Conservation (phyloP, 495 filamentous ascomycete species). For the Hypomontagnella submonticulosa region DNA sequence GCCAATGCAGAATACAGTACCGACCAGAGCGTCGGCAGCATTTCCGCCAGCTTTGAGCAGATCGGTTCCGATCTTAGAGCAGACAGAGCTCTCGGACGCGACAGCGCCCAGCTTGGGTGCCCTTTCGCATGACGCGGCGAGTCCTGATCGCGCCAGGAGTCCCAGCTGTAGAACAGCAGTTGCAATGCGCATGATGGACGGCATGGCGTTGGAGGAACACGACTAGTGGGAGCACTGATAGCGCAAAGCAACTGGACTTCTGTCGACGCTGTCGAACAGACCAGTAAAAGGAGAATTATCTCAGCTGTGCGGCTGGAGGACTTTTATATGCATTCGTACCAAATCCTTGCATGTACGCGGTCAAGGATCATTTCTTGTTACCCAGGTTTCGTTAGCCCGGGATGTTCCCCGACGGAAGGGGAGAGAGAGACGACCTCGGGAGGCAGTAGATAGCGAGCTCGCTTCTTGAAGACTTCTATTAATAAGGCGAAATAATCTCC, state of each 20-base stretch:
- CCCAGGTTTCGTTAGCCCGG: constrained; percentile 10
- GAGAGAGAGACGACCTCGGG: background rate
- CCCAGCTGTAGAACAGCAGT: constrained; percentile 37
- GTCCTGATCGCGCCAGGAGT: constrained; percentile 24
- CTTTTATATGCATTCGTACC: too few relatives aligned
- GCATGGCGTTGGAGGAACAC: constrained; percentile 31
- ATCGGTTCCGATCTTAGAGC: constrained; percentile 74
- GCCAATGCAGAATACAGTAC: constrained; percentile 69
- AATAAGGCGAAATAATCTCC: background rate
- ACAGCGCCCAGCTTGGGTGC: constrained; percentile 67
- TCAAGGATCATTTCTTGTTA: constrained; percentile 2
- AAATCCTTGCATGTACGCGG: background rate
- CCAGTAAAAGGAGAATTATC: background rate
- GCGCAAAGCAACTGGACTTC: background rate
- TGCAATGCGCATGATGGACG: constrained; percentile 39
- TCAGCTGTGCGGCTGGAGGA: background rate
- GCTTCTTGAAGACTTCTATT: background rate
- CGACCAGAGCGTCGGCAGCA: constrained; percentile 74
- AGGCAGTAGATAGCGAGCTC: constrained; percentile 6
- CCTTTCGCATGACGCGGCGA: constrained; percentile 20
- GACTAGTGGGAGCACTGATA: background rate
- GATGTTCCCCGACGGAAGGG: background rate
- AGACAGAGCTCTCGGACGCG: constrained; percentile 75
- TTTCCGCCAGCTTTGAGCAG: constrained; percentile 72
- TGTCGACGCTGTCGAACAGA: background rate